Base-by-base conservation (phyloP, 2,329 filamentous ascomycete genomes). In the Escovopsis weberi region DNA sequence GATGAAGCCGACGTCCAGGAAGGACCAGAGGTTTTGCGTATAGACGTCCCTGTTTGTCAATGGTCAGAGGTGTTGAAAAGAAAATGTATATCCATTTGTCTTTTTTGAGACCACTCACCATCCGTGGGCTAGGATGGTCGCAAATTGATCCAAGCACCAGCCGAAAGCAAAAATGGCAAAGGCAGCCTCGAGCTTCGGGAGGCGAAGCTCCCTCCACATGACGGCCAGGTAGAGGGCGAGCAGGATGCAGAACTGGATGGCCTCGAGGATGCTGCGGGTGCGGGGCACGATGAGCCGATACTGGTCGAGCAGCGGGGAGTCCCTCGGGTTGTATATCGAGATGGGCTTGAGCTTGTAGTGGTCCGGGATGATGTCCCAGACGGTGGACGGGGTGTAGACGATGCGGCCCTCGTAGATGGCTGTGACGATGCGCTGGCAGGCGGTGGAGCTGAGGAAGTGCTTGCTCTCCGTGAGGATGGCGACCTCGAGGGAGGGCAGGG, bases 1-100 rank as follows among this genome's bases (percentile, higher is more conserved):
- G n/a, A 78, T 73, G 53, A 89, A 93, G 4, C 76, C 77, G 38
- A 89, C 78, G 56, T 91, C 85, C 12, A 93, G 71, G 53, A 93
- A 91, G 0, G 84, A 86, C 85, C 85, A 93, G 4, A 93, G 65
- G 51, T 91, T 89, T 57, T 93, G 84, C 0, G 85, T 87, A 54
- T 91, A 88, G 1, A 91, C 85, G 45, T 77, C 75, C 83, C 83
- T 75, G 39, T 44, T 12, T n/a, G 2, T 33, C 9, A 36, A 32
- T 3, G 26, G 9, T 39, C 32, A 32, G 34, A 23, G n/a, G 19
- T 23, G 23, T 23, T 23, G 4, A n/a, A 18, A 34, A 26, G 12
- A 12, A 15, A 19, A 30, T 26, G 40, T 3, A 15, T 12, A 9
- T 23, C 6, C 23, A 4, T 23, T 23, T 23, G 23, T 23, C 6